phyloP scores from a whole-genome alignment of 495 filamentous ascomycete species.

The Podospora pseudopauciseta region DNA sequence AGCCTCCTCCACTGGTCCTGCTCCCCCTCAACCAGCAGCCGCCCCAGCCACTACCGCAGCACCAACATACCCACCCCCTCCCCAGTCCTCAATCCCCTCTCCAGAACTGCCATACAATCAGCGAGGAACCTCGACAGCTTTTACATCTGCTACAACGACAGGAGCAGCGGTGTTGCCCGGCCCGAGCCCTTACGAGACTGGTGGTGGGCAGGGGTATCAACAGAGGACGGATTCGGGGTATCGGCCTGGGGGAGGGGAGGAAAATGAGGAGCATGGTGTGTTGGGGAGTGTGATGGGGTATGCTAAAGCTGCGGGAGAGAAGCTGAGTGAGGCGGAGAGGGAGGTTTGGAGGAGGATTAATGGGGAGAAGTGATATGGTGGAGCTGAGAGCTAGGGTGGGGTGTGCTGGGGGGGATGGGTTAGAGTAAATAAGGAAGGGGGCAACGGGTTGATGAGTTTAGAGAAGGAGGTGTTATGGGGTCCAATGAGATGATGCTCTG shows the following conservation, averaged over 20 bases:
- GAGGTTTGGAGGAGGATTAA: slow-evolving; percentile 72
- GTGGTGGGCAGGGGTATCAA: not conserved
- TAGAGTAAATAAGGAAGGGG: too few species aligned
- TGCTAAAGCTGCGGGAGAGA: slow-evolving; percentile 58
- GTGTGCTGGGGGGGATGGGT: not conserved
- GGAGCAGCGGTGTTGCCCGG: not conserved
- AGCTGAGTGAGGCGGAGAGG: slow-evolving; percentile 59
- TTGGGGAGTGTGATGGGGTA: slow-evolving; percentile 57
- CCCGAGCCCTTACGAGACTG: slow-evolving; percentile 6
- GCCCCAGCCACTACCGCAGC: slow-evolving; percentile 31
- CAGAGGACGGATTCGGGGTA: not conserved
- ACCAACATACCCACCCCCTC: slow-evolving; percentile 44
- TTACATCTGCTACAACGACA: not conserved
- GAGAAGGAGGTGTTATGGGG: too few species aligned
- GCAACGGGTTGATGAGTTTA: too few species aligned
- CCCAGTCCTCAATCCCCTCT: slow-evolving; percentile 42
- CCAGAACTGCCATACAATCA: slow-evolving; percentile 34
- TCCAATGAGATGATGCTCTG: too few species aligned
- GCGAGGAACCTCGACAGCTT: slow-evolving; percentile 34
- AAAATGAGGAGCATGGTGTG: slow-evolving; percentile 46
- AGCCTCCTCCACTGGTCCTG: not conserved
- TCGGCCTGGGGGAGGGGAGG: slow-evolving; percentile 8
- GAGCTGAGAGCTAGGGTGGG: not conserved
- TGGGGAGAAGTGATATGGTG: slow-evolving; percentile 33
- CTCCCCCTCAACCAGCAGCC: not conserved